phyloP scores from a whole-genome alignment of 176 grass and related monocot genomes.

The Cenchrus americanus region DNA sequence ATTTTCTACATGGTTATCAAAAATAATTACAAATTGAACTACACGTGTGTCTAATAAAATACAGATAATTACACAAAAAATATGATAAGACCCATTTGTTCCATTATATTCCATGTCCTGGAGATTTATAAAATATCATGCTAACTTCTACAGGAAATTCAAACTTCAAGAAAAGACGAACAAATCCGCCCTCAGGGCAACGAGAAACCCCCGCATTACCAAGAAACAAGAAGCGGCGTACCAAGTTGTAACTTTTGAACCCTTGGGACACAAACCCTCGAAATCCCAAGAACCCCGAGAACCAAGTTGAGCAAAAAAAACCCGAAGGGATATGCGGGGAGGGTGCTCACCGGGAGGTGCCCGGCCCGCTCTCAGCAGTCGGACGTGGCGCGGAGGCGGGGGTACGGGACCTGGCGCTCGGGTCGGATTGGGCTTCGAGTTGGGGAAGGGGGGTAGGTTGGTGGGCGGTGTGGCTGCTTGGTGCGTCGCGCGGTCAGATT shows the following conservation, averaged over 20 bases:
- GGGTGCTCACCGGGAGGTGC: conserved; percentile 37
- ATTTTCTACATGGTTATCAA: no score
- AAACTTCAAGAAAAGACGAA: conserved; percentile 15
- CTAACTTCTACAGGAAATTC: no score
- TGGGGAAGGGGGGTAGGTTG: background rate
- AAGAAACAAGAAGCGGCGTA: background rate
- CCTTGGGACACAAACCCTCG: conserved; percentile 7
- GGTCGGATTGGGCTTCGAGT: background rate
- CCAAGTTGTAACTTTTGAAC: conserved; percentile 7
- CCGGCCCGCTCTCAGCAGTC: conserved; percentile 32
- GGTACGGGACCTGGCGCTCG: conserved; percentile 2
- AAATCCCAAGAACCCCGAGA: conserved; percentile 37
- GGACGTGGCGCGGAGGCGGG: conserved; percentile 32
- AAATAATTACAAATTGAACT: no score
- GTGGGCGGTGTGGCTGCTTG: conserved; percentile 6
- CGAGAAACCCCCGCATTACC: conserved; percentile 30
- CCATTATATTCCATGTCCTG: no score
- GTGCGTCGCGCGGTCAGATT: conserved; percentile 59
- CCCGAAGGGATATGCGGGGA: conserved; percentile 38
- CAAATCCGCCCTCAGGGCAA: background rate
- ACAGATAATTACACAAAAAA: no score
- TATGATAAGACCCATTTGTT: no score
- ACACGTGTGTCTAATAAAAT: no score
- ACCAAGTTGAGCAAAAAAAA: background rate
- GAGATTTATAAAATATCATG: no score